phyloP scores from a whole-genome alignment of 352 stramenopile species.

The Globisporangium splendens region DNA sequence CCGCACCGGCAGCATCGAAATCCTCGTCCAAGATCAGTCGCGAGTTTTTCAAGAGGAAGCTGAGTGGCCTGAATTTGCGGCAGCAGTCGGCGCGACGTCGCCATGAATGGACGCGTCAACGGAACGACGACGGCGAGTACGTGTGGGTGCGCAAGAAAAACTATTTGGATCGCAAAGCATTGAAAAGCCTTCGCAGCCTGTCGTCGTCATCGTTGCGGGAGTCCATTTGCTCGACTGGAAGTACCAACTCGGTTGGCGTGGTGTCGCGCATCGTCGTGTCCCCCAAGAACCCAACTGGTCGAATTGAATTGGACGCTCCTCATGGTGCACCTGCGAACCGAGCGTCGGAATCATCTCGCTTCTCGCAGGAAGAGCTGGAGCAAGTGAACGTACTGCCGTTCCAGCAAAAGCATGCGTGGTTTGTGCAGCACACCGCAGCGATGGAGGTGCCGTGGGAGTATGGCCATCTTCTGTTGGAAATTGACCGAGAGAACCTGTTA shows the following conservation, averaged over 20 bases:
- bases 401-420: constrained; percentile 88
- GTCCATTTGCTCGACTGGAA: constrained; percentile 62
- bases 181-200: constrained; percentile 57
- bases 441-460: constrained; percentile 88
- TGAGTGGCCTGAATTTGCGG: constrained; percentile 71
- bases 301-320: constrained; percentile 67
- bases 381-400: constrained; percentile 67
- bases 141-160: constrained; percentile 84
- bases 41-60: constrained; percentile 71
- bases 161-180: constrained; percentile 61
- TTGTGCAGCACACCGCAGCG: constrained; percentile 80
- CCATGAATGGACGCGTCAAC: constrained; percentile 79
- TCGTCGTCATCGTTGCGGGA: constrained; percentile 64
- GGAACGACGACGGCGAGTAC: constrained; percentile 73
- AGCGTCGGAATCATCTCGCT: constrained; percentile 54
- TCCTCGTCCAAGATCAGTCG: constrained; percentile 44
- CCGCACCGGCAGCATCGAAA: constrained; percentile 21
- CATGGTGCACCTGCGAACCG: constrained; percentile 57
- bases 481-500: constrained; percentile 85
- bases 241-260: constrained; percentile 60
- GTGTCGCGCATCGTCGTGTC: constrained; percentile 76
- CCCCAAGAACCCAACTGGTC: constrained; percentile 66
- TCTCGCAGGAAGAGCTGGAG: constrained; percentile 72
- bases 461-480: constrained; percentile 81
- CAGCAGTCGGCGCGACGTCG: constrained; percentile 82